Conservation (phyloP, 129 eudicot genomes). For the Sambucus nigra region DNA sequence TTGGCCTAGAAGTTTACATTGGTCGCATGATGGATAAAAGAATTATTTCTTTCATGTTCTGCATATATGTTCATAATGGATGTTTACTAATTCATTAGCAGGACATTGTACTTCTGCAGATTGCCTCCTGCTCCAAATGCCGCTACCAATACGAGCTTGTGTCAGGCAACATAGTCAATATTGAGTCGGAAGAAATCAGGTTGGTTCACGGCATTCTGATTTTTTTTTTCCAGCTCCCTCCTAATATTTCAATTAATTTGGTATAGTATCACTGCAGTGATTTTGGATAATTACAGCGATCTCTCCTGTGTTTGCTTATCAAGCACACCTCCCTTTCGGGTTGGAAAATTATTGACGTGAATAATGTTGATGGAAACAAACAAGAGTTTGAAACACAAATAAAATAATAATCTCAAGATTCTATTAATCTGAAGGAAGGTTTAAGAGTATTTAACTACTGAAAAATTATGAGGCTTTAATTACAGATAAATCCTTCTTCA, state of each 20-base stretch:
- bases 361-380: too few relatives aligned
- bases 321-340: too few relatives aligned
- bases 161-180: slow-evolving; percentile 62
- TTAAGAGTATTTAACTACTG: too few relatives aligned
- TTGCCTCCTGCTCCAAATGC: slow-evolving; percentile 87
- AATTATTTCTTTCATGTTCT: background rate
- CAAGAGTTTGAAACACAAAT: too few relatives aligned
- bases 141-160: slow-evolving; percentile 88
- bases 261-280: background rate
- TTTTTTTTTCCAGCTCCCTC: slow-evolving; percentile 9
- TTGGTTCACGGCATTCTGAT: slow-evolving; percentile 26
- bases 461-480: too few relatives aligned
- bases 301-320: too few relatives aligned
- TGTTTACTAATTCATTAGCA: background rate
- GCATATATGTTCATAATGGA: background rate
- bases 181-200: slow-evolving; percentile 96
- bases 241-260: background rate
- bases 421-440: too few relatives aligned
- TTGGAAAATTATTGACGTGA: too few relatives aligned
- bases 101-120: slow-evolving; percentile 29
- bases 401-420: too few relatives aligned
- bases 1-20: background rate
- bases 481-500: too few relatives aligned
- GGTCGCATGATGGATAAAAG: background rate
- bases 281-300: slow-evolving; percentile 7